Percentiles rank a stretch among this genome's conserved stretches.
Conservation (phyloP, 345 rosid species). For the Brassica nigra region DNA sequence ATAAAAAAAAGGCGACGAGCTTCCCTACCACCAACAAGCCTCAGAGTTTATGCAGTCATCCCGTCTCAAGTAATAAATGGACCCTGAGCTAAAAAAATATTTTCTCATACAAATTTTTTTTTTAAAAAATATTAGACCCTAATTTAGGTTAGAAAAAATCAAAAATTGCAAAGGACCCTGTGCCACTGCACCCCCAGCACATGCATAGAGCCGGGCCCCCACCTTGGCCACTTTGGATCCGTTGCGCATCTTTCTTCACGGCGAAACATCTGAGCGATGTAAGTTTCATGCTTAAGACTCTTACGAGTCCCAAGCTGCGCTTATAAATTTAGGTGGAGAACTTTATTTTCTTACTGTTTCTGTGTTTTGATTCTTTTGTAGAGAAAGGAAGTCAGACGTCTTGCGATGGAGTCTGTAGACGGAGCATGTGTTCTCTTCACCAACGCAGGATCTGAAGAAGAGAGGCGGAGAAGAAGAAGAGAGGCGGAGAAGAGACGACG, state of each 20-base stretch:
- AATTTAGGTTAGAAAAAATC: no score
- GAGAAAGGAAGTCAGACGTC: neutral
- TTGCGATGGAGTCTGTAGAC: neutral
- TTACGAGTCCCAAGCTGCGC: conserved; percentile 35
- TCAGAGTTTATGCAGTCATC: conserved; percentile 30
- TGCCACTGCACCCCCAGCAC: no score
- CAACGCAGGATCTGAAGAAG: neutral
- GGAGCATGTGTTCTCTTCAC: neutral
- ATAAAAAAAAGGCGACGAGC: conserved; percentile 4
- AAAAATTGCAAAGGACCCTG: no score
- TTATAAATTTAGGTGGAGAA: conserved; percentile 24
- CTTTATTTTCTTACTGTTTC: neutral
- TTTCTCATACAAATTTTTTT: no score
- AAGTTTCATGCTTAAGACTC: conserved; percentile 30
- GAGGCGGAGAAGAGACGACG: neutral
- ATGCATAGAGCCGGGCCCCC: neutral
- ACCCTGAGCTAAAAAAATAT: no score
- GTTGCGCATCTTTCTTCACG: conserved; percentile 20
- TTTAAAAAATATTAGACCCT: no score
- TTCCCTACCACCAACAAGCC: conserved; percentile 25
- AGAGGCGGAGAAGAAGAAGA: neutral
- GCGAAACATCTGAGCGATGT: conserved; percentile 21
- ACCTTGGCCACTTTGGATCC: conserved; percentile 26
- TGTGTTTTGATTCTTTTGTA: neutral
- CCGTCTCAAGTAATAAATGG: neutral